These are phyloP conservation scores for Groenewaldozyma tartarivorans DNA, from an alignment of 805 yeast genomes.

Conservation along the genomic window DNA sequence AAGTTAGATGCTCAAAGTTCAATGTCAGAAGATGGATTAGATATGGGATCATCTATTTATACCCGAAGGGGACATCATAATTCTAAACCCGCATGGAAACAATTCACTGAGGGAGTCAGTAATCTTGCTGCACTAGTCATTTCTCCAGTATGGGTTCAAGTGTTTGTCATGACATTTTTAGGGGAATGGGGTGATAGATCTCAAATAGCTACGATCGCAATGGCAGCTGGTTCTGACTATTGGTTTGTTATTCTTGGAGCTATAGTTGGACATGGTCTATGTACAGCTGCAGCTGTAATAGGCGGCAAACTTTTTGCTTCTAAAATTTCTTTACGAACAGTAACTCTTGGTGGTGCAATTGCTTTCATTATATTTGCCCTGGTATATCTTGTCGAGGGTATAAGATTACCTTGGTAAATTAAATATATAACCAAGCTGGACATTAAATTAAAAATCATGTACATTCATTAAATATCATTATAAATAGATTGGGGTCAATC, in stretches of 20 bases:
- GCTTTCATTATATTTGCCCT: constrained; percentile 80
- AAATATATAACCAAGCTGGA: too few species aligned
- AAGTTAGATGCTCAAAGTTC: constrained; percentile 12
- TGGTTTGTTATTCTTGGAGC: constrained; percentile 87
- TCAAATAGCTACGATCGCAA: constrained; percentile 94
- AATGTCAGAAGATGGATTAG: constrained; percentile 21
- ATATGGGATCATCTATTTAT: constrained; percentile 10
- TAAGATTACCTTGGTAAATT: constrained; percentile 7
- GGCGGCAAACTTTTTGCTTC: constrained; percentile 91
- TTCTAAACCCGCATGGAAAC: constrained; percentile 14
- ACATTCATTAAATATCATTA: neutral
- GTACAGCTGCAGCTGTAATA: constrained; percentile 83
- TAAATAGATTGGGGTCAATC: too few species aligned
- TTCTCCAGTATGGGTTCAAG: constrained; percentile 89
- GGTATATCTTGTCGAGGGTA: constrained; percentile 62
- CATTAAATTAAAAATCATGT: too few species aligned
- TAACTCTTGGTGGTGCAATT: constrained; percentile 81
- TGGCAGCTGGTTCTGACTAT: constrained; percentile 95
- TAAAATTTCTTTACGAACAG: constrained; percentile 81
- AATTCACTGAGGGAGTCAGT: constrained; percentile 31
- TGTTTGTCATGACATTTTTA: constrained; percentile 87
- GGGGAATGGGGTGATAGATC: constrained; percentile 99
- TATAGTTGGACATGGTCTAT: constrained; percentile 75
- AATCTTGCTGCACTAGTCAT: constrained; percentile 54
- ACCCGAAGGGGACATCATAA: constrained; percentile 14